Conservation (phyloP, 257 asterid species). For the Capsicum rhomboideum region DNA sequence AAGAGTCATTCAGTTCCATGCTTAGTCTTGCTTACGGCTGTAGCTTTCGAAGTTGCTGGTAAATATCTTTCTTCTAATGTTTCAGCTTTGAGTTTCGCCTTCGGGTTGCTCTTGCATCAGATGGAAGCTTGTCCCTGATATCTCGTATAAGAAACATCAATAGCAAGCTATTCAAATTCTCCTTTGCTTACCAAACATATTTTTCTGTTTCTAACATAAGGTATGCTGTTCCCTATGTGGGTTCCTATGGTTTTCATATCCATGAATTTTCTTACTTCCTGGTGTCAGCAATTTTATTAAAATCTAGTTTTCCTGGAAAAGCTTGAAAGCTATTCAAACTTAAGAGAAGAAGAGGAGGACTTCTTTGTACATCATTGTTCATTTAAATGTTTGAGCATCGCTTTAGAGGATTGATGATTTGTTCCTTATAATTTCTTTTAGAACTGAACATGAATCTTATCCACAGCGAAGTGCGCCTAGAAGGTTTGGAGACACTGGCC, state of each 20-base stretch:
- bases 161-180: constrained; percentile 77
- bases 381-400: background rate
- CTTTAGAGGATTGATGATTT: background rate
- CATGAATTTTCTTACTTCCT: background rate
- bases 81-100: constrained; percentile 81
- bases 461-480: constrained; percentile 89
- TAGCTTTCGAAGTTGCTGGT: background rate
- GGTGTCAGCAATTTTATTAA: background rate
- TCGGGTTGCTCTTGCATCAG: constrained; percentile 65
- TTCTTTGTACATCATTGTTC: background rate
- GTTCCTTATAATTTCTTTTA: background rate
- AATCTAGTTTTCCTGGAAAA: background rate
- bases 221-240: constrained; percentile 19
- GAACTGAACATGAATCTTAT: background rate
- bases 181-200: constrained; percentile 79
- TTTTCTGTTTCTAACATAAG: constrained; percentile 89
- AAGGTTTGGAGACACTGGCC: constrained; percentile 90
- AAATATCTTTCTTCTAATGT: constrained; percentile 1
- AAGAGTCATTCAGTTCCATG: background rate
- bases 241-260: background rate
- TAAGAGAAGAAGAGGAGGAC: background rate
- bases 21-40: background rate
- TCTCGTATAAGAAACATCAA: constrained; percentile 80
- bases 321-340: background rate
- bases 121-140: constrained; percentile 69